Conservation (phyloP, 2,329 filamentous ascomycete genomes). For the Dactylellina parvicollis region DNA sequence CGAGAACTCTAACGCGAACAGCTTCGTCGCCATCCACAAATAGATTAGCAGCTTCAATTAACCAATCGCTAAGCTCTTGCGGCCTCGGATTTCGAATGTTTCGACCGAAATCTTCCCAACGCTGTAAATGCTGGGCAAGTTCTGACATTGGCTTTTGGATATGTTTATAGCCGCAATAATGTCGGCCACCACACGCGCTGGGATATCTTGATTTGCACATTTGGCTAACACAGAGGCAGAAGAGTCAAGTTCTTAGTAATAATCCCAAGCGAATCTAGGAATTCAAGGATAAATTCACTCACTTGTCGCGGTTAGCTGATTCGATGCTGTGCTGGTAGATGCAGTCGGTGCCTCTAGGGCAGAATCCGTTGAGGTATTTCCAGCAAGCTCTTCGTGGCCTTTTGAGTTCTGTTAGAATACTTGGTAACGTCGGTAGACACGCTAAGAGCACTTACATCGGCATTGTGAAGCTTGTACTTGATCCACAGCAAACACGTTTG, state of each 20-base stretch:
- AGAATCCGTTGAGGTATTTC: slow-evolving; percentile 28
- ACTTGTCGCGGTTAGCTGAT: not conserved
- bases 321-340: slow-evolving; percentile 26
- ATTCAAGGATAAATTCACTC: not conserved
- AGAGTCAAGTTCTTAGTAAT: not conserved
- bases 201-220: slow-evolving; percentile 21
- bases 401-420: not conserved
- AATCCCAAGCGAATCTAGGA: not conserved
- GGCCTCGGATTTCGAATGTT: not conserved
- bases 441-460: slow-evolving; percentile 8
- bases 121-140: not conserved
- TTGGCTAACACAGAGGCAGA: not conserved
- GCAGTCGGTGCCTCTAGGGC: slow-evolving; percentile 29
- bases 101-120: not conserved
- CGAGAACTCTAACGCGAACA: slow-evolving; percentile 16
- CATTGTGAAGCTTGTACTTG: not conserved
- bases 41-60: not conserved
- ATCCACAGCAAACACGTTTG: too few species aligned
- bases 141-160: not conserved
- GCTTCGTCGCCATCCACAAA: slow-evolving; percentile 38
- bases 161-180: slow-evolving; percentile 27
- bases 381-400: slow-evolving; percentile 18
- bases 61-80: slow-evolving; percentile 1
- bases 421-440: not conserved
- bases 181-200: slow-evolving; percentile 17